These are phyloP conservation scores for Stropharia rugosoannulata DNA, from an alignment of 768 basidiomycete species.

Conservation along the genomic window DNA sequence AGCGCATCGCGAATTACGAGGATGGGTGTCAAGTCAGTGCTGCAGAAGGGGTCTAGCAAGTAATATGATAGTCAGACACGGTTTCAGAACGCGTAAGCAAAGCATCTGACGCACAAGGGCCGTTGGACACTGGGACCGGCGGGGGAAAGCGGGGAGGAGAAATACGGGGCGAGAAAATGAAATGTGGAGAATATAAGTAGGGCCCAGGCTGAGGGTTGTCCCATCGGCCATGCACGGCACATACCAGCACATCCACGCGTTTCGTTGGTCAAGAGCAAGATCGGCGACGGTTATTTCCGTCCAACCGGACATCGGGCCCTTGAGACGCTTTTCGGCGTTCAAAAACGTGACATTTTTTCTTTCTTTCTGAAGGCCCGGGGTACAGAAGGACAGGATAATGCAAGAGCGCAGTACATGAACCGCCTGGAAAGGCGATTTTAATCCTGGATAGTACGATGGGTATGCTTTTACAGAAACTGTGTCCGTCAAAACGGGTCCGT, in stretches of 20 bases:
- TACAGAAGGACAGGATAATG: no score
- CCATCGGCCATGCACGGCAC: not conserved
- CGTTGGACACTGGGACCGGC: not conserved
- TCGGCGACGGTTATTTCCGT: no score
- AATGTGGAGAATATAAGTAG: not conserved
- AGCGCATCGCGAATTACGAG: constrained; percentile 21
- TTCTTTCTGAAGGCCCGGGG: no score
- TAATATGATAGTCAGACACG: not conserved
- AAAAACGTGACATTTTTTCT: no score
- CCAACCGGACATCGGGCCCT: no score
- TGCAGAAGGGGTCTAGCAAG: not conserved
- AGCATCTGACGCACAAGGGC: not conserved
- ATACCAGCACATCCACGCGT: not conserved
- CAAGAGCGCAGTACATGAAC: no score
- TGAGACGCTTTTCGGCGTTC: no score
- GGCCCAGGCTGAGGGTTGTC: not conserved
- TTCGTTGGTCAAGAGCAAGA: not conserved
- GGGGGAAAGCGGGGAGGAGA: not conserved
- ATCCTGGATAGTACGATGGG: no score
- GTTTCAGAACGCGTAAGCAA: not conserved
- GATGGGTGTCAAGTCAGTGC: not conserved
- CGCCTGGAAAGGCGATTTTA: no score
- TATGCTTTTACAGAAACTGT: no score
- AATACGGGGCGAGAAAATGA: not conserved
- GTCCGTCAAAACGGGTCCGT: no score